Conservation (phyloP, 495 filamentous ascomycete species). For the Daldinia vernicosa region DNA sequence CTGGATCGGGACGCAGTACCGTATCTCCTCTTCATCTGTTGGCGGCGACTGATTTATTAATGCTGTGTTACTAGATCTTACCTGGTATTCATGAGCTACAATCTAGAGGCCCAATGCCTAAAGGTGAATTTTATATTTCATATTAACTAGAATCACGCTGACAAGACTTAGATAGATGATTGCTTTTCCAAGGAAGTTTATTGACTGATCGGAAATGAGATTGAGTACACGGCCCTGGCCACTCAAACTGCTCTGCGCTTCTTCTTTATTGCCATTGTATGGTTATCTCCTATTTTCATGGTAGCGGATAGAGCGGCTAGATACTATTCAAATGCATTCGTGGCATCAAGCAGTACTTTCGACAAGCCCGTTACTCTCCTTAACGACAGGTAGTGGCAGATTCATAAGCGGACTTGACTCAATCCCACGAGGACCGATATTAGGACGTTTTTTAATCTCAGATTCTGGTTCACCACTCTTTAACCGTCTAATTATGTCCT, state of each 20-base stretch:
- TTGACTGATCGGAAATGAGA: too few species aligned
- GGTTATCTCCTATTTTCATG: not conserved
- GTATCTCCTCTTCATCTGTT: not conserved
- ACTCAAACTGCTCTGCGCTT: not conserved
- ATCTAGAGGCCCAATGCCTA: not conserved
- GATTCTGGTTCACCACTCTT: conserved; percentile 46
- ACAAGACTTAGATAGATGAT: too few species aligned
- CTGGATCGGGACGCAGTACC: not conserved
- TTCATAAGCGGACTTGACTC: conserved; percentile 22
- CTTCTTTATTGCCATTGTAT: not conserved
- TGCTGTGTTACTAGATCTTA: not conserved
- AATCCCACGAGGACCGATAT: conserved; percentile 40
- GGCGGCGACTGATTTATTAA: not conserved
- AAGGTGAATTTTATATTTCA: not conserved
- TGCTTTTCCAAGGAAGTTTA: too few species aligned
- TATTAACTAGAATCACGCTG: too few species aligned
- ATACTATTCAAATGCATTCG: not conserved
- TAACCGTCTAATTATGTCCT: conserved; percentile 48
- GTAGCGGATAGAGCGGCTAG: not conserved
- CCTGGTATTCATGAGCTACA: not conserved
- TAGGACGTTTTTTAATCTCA: conserved; percentile 45
- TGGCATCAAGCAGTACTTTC: conserved; percentile 9
- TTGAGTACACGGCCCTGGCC: too few species aligned
- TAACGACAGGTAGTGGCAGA: conserved; percentile 24
- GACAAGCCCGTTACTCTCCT: conserved; percentile 29